phyloP scores from a whole-genome alignment of 805 yeast genomes.

The Lachancea thermotolerans region DNA sequence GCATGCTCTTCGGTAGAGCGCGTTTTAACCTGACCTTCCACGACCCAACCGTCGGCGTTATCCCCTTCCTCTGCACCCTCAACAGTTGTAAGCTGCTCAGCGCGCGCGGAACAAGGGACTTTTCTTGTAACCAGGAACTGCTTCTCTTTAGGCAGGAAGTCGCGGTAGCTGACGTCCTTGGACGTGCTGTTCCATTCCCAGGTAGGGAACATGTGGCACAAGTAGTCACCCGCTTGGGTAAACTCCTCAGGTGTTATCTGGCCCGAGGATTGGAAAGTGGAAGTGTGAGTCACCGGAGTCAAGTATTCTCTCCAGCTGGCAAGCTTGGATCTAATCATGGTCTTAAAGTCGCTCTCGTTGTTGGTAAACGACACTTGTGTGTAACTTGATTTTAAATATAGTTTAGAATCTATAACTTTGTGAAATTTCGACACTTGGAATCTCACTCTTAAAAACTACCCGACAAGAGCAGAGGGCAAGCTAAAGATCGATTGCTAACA shows the following conservation, averaged over 20 bases:
- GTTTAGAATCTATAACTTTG: no score
- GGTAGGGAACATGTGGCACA: conserved; percentile 88
- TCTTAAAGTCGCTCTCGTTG: not conserved
- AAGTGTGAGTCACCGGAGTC: conserved; percentile 83
- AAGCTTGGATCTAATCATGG: conserved; percentile 65
- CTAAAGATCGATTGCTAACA: no score
- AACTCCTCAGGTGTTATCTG: conserved; percentile 95
- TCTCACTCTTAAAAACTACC: no score
- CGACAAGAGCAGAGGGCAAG: no score
- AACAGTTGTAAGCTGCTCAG: conserved; percentile 42
- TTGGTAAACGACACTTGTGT: not conserved
- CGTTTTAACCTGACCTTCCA: conserved; percentile 23
- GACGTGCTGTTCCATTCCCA: conserved; percentile 79
- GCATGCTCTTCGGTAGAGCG: conserved; percentile 2
- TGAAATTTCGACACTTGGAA: no score
- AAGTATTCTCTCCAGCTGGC: conserved; percentile 85
- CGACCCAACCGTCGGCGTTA: conserved; percentile 52
- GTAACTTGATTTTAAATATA: no score
- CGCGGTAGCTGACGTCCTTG: conserved; percentile 34
- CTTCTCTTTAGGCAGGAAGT: conserved; percentile 77
- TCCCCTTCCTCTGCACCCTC: conserved; percentile 32
- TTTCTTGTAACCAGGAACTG: conserved; percentile 84
- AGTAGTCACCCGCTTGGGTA: conserved; percentile 87
- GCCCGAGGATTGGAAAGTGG: conserved; percentile 81
- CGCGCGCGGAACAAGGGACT: conserved; percentile 80